These are phyloP conservation scores for Rhizophora mangle DNA, from an alignment of 345 rosid genomes.

Conservation along the genomic window DNA sequence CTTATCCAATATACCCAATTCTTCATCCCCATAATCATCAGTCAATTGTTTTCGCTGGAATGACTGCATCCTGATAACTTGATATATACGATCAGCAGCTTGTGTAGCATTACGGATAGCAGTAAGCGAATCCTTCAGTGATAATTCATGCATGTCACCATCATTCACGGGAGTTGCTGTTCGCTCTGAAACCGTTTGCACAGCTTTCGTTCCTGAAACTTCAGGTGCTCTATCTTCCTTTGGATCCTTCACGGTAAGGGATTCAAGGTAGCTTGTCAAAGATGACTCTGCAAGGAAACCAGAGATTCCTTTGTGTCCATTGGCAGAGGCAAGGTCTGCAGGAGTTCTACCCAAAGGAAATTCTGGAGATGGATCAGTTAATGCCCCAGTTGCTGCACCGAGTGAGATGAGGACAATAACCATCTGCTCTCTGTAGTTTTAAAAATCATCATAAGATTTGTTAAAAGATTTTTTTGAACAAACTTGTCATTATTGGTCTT, in stretches of 20 bases:
- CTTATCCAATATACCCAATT: slow-evolving; percentile 42
- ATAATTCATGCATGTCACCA: slow-evolving; percentile 51
- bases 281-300: slow-evolving; percentile 91
- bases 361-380: slow-evolving; percentile 83
- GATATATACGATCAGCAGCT: slow-evolving; percentile 83
- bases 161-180: slow-evolving; percentile 52
- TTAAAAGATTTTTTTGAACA: neutral
- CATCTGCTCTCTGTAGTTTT: slow-evolving; percentile 67
- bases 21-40: slow-evolving; percentile 45
- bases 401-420: slow-evolving; percentile 69
- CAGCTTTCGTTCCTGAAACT: slow-evolving; percentile 41
- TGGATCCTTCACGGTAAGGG: slow-evolving; percentile 58
- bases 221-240: slow-evolving; percentile 40
- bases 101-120: slow-evolving; percentile 91
- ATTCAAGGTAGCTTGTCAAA: slow-evolving; percentile 59
- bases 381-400: slow-evolving; percentile 67
- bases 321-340: slow-evolving; percentile 83
- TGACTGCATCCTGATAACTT: slow-evolving; percentile 79
- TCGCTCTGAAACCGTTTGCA: slow-evolving; percentile 63
- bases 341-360: slow-evolving; percentile 74
- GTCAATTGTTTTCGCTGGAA: slow-evolving; percentile 67
- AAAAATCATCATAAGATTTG: slow-evolving; percentile 3
- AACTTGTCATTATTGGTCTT: neutral
- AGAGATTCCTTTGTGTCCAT: slow-evolving; percentile 89
- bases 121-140: slow-evolving; percentile 79